Evolutionary conservation across 2,329 filamentous ascomycete species (phyloP), one percentile per base, ranked within the genome.

Genomic region (Aspergillus fumigatus): DNA sequence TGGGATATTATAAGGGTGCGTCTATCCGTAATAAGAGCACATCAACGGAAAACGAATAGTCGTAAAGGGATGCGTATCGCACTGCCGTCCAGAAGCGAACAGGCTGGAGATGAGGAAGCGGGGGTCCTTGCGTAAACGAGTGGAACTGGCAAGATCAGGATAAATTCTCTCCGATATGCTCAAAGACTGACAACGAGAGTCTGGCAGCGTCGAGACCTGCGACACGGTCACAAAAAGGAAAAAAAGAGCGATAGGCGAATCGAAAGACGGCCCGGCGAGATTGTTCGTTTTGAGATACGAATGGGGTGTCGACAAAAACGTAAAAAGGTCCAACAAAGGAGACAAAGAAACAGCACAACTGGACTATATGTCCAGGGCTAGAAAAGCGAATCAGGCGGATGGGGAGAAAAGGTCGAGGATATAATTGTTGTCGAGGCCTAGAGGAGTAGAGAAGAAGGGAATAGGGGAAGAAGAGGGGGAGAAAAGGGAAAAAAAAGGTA

Each of bases 171-270:
- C 26, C n/a, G 40, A 52, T 55, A 58, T 64, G 62, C 66, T 64
- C 53, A 53, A 61, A 61, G 47, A 54, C 50, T 59, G 59, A 65
- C 66, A 73, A 72, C 67, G 70, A 73, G 65, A 70, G 70, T 65
- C 68, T 67, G 67, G 66, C 58, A 67, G 69, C 67, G 68, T 70
- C 68, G 67, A 64, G 65, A 61, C 65, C 67, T 59, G 69, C 65
- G 65, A 71, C 65, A 70, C 67, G 59, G 63, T 67, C 63, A 62
- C 62, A 57, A 56, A 59, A 53, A 48, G 26, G 9, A 35, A 41
- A 14, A 14, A 51, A 51, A 49, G 19, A 26, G 45, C 50, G 52
- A 50, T 26, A 53, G 35, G 50, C 35, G 47, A 26, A 14, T 6
- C 11, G 21, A 23, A 25, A 4, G 11, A 23, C 21, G 32, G 14